phyloP scores from a whole-genome alignment of 805 yeast species.

The Starmera quercuum region DNA sequence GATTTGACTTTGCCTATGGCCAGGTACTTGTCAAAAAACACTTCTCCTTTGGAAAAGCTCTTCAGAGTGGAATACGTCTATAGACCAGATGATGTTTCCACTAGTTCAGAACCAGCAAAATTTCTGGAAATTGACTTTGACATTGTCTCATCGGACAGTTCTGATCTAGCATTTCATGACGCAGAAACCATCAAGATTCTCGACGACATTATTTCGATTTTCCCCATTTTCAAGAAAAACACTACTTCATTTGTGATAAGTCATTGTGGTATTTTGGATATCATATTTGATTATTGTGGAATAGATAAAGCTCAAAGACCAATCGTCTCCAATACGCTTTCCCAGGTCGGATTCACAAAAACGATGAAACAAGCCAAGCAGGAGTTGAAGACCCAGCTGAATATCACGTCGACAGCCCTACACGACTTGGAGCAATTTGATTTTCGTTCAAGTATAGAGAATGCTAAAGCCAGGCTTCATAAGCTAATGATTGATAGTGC shows the following conservation, averaged over 20 bases:
- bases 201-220: conserved; percentile 58
- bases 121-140: conserved; percentile 87
- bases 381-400: conserved; percentile 55
- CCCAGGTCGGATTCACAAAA: conserved; percentile 67
- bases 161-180: conserved; percentile 53
- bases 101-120: conserved; percentile 66
- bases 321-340: conserved; percentile 62
- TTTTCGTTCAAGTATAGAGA: conserved; percentile 22
- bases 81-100: conserved; percentile 48
- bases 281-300: conserved; percentile 75
- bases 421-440: conserved; percentile 29
- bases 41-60: conserved; percentile 46
- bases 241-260: conserved; percentile 59
- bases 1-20: conserved; percentile 91
- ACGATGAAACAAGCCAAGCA: conserved; percentile 50
- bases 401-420: conserved; percentile 65
- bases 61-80: conserved; percentile 78
- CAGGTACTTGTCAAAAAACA: conserved; percentile 63
- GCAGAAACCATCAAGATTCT: conserved; percentile 84
- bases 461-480: conserved; percentile 53
- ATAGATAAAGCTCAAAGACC: conserved; percentile 67
- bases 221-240: conserved; percentile 59
- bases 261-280: conserved; percentile 73
- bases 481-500: conserved; percentile 74
- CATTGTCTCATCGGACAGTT: conserved; percentile 46